These are phyloP conservation scores for Cinnamomum chago DNA, from an alignment of 164 flowering plant species.

Conservation along the genomic window DNA sequence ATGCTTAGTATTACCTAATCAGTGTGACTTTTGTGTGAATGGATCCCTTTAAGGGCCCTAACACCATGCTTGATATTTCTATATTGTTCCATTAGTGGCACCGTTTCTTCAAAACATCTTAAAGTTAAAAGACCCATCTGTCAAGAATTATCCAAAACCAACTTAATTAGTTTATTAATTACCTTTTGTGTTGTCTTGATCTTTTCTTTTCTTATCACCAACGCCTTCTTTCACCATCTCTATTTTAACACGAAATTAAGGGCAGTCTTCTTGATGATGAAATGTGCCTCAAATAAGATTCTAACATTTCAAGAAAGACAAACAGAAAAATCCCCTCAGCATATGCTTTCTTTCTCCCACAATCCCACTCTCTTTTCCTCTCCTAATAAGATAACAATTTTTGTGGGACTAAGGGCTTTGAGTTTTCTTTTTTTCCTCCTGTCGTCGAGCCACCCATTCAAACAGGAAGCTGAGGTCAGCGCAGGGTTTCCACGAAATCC, in stretches of 20 bases:
- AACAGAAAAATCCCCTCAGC: constrained; percentile 4
- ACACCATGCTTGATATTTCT: too few species aligned
- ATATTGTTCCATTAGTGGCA: too few species aligned
- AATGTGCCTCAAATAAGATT: constrained; percentile 10
- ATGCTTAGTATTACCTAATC: too few species aligned
- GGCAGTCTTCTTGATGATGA: constrained; percentile 37
- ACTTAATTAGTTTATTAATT: background rate
- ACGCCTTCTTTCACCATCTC: constrained; percentile 12
- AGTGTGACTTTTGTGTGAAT: too few species aligned
- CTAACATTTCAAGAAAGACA: constrained; percentile 1
- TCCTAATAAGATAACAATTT: background rate
- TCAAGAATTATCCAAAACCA: background rate
- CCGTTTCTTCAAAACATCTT: too few species aligned
- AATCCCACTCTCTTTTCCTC: background rate
- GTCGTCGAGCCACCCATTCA: background rate
- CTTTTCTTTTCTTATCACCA: constrained; percentile 19
- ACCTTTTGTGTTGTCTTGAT: constrained; percentile 1
- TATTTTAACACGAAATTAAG: constrained; percentile 16
- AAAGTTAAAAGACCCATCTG: background rate
- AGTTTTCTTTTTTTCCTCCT: background rate
- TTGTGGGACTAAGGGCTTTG: background rate
- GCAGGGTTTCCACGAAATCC: background rate
- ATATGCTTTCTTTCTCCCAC: background rate
- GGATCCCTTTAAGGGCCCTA: too few species aligned
- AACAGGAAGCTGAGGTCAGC: background rate